phyloP scores from a whole-genome alignment of 2,329 filamentous ascomycete species.

The Verticillium longisporum region DNA sequence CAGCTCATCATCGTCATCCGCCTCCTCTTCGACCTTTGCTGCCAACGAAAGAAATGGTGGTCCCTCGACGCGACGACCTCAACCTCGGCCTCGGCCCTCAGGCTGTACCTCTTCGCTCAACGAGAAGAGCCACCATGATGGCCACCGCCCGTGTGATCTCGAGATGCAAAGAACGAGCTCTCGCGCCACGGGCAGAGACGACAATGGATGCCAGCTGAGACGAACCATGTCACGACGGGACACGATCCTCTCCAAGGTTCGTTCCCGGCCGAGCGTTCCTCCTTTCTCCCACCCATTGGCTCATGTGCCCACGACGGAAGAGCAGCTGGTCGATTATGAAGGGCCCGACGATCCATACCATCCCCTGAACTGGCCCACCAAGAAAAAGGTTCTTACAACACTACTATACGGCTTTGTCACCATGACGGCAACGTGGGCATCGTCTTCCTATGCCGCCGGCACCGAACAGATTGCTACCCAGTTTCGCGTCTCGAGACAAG shows the following conservation, averaged over 20 bases:
- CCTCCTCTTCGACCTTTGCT: neutral
- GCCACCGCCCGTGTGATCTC: neutral
- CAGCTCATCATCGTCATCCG: neutral
- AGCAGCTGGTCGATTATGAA: slow-evolving; percentile 63
- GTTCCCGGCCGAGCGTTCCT: slow-evolving; percentile 29
- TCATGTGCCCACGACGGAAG: slow-evolving; percentile 33
- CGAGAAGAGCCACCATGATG: neutral
- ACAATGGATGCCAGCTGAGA: neutral
- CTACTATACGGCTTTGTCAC: slow-evolving; percentile 18
- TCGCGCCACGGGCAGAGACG: neutral
- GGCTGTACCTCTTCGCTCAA: neutral
- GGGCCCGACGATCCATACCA: slow-evolving; percentile 64
- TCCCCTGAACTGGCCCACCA: slow-evolving; percentile 63
- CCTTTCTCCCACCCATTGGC: slow-evolving; percentile 37
- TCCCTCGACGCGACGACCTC: neutral
- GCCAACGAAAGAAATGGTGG: neutral
- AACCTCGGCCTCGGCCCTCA: neutral
- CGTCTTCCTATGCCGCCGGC: slow-evolving; percentile 49
- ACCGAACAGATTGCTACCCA: slow-evolving; percentile 41
- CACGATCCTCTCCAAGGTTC: slow-evolving; percentile 33
- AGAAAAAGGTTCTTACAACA: slow-evolving; percentile 64
- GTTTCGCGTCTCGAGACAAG: slow-evolving; percentile 44
- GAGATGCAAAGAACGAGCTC: neutral
- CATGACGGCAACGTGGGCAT: slow-evolving; percentile 43
- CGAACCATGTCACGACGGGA: slow-evolving; percentile 9